Evolutionary conservation across 2,329 filamentous ascomycete genomes (phyloP).

Genomic region (Exophiala phaeomuriformis): DNA sequence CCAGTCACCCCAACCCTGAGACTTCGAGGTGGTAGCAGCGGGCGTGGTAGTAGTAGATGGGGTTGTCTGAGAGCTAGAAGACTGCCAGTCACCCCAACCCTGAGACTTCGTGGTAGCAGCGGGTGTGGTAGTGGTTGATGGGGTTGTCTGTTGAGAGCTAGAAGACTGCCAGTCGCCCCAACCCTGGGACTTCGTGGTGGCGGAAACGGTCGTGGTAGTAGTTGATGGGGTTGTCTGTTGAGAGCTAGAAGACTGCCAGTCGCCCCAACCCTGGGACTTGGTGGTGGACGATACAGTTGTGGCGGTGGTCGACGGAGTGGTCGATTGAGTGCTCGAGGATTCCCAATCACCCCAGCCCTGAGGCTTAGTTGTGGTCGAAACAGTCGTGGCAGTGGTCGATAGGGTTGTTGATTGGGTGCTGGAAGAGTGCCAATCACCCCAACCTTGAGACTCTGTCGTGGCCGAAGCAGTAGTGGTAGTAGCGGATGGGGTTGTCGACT

Average conservation of each 20-base stretch:
- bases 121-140: not conserved
- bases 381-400: no score
- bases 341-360: not conserved
- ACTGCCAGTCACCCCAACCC: not conserved
- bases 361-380: not conserved
- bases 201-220: not conserved
- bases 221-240: not conserved
- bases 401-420: no score
- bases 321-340: not conserved
- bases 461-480: not conserved
- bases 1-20: no score
- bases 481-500: not conserved
- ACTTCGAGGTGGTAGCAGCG: no score
- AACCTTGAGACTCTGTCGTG: no score
- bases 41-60: no score
- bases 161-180: not conserved
- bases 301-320: not conserved
- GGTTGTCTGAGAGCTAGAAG: not conserved
- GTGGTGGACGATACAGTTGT: no score
- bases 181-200: not conserved
- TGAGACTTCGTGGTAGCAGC: not conserved
- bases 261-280: not conserved
- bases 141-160: not conserved
- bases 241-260: conserved; percentile 1
- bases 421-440: no score